Evolutionary conservation across 2,329 filamentous ascomycete species (phyloP), one percentile per base, ranked within the genome.

Genomic region (Didymella glomerata): DNA sequence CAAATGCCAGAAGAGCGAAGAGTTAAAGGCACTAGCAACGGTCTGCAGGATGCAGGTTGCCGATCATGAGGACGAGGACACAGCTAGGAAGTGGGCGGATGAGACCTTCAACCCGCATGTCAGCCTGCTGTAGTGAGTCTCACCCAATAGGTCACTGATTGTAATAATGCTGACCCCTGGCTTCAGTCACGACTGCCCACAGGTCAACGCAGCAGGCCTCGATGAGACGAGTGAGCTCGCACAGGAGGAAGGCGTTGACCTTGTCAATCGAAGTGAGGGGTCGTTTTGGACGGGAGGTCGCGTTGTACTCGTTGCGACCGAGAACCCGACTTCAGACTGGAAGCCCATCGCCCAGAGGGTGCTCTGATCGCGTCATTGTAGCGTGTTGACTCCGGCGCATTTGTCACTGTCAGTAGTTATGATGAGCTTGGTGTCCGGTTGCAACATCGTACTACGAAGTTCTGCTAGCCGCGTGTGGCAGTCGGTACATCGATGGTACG

Each of bases 101-200:
- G 61, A 72, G 28, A 49, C 53, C 32, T 81, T 76, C 57, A 62
- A 58, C 50, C 78, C 79, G 36, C 79, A 81, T 71, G 61, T 77
- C 45, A 79, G 76, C 60, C 60, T 81, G 53, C 62, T 80, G 54
- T 80, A 80, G 77, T 79, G 66, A 67, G 77, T 76, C 58, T 46
- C 32, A 10, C 27, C 16, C 16, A 22, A 22, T 46, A 28, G 6
- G 8, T 41, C 20, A 28, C 28, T 40, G 30, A 32, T 32, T 32
- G 30, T 32, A 32, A 16, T 32, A 32, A 16, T 16, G 22, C 56
- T 52, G 46, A 53, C 22, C 32, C 42, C 54, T 53, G 24, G 46
- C 40, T 22, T 16, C 28, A 75, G 72, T 52, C 69, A 75, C 34
- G 68, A 73, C 22, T 70, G 71, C 45, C 62, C 68, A 3, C 60